These are phyloP conservation scores for Lignosus rhinocerotis DNA, from an alignment of 1,284 basidiomycete genomes.

Conservation along the genomic window DNA sequence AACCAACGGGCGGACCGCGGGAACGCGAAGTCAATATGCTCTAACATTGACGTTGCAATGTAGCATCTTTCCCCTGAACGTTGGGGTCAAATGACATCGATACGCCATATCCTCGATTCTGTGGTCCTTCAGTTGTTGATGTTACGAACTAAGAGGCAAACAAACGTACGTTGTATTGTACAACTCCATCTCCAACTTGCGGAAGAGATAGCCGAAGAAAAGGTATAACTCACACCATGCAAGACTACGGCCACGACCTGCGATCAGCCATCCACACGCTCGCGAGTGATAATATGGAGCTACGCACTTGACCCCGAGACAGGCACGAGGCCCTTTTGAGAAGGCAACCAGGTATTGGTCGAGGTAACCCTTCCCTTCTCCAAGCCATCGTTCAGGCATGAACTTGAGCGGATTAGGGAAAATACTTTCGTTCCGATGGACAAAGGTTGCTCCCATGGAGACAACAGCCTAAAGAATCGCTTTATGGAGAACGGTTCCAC, in stretches of 20 bases:
- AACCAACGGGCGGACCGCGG: too few species aligned
- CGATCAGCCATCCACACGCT: background rate
- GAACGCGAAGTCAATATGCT: background rate
- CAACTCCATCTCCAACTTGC: conserved; percentile 2
- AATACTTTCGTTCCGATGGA: background rate
- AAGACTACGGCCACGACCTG: background rate
- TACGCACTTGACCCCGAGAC: conserved; percentile 2
- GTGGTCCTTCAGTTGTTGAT: background rate
- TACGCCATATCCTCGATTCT: background rate
- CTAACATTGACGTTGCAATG: background rate
- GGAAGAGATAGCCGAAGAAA: background rate
- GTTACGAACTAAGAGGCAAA: background rate
- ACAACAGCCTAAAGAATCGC: background rate
- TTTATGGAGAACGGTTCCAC: too few species aligned
- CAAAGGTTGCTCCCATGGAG: background rate
- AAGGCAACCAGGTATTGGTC: background rate
- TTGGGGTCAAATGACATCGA: background rate
- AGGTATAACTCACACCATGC: conserved; percentile 5
- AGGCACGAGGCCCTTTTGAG: background rate
- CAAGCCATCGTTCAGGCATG: background rate
- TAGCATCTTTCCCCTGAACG: background rate
- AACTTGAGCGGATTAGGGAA: background rate
- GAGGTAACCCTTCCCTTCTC: background rate
- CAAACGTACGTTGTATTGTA: conserved; percentile 1
- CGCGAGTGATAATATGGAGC: background rate